Evolutionary conservation across 306 rosid species (phyloP).

Genomic region (Gillenia trifoliata): DNA sequence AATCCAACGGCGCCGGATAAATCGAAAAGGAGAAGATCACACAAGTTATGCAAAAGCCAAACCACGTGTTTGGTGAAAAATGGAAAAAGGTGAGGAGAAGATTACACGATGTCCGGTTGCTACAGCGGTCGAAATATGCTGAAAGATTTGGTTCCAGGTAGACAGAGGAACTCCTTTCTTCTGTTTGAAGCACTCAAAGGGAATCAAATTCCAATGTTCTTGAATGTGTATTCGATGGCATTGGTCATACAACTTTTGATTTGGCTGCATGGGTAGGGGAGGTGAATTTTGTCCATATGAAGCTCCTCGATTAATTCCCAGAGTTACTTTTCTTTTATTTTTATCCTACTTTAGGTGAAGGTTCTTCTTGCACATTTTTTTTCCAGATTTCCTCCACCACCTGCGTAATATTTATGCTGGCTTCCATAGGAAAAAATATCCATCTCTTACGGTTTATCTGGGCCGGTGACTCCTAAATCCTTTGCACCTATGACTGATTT

Average conservation of each 20-base stretch:
- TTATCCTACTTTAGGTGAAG: neutral
- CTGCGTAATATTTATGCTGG: too few relatives aligned
- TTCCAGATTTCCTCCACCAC: neutral
- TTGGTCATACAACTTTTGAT: neutral
- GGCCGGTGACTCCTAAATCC: too few relatives aligned
- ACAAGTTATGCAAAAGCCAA: neutral
- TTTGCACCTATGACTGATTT: too few relatives aligned
- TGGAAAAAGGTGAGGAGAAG: neutral
- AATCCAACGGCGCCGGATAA: too few relatives aligned
- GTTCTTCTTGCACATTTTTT: slow-evolving; percentile 5
- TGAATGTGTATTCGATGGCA: neutral
- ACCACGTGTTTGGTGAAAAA: neutral
- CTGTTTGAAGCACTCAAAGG: slow-evolving; percentile 11
- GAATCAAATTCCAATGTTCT: slow-evolving; percentile 35
- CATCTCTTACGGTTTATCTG: neutral
- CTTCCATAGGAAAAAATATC: too few relatives aligned
- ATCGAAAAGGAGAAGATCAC: too few relatives aligned
- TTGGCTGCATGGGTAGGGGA: neutral
- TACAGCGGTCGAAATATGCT: slow-evolving; percentile 5
- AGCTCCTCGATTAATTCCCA: neutral
- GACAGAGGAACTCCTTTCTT: slow-evolving; percentile 1
- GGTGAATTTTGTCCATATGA: neutral
- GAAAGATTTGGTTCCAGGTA: slow-evolving; percentile 26
- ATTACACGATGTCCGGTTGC: neutral
- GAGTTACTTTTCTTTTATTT: neutral